Conservation (phyloP, 108 stramenopile genomes). For the Cyclotella sp. region DNA sequence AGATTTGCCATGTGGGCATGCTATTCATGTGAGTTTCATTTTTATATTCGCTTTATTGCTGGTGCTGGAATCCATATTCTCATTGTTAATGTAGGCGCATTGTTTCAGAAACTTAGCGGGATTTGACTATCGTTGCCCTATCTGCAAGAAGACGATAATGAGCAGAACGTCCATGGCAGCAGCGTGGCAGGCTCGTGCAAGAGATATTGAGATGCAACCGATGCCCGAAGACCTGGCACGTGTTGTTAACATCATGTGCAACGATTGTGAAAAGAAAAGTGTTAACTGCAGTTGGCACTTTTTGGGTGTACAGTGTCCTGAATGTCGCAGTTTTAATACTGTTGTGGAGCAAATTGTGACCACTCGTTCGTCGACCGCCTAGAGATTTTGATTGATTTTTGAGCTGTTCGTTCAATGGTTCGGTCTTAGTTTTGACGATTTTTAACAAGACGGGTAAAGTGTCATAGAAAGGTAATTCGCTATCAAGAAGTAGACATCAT, state of each 20-base stretch:
- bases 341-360: slow-evolving; percentile 63
- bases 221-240: slow-evolving; percentile 87
- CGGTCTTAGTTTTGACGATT: no score
- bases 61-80: neutral
- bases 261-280: slow-evolving; percentile 82
- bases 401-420: no score
- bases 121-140: slow-evolving; percentile 89
- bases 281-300: slow-evolving; percentile 80
- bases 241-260: slow-evolving; percentile 85
- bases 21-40: slow-evolving; percentile 63
- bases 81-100: slow-evolving; percentile 41
- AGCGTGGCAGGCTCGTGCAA: slow-evolving; percentile 81
- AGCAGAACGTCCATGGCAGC: slow-evolving; percentile 74
- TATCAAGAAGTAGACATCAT: no score
- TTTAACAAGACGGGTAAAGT: no score
- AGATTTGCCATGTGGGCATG: slow-evolving; percentile 89
- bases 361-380: neutral
- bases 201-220: slow-evolving; percentile 88
- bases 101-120: slow-evolving; percentile 88
- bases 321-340: slow-evolving; percentile 82
- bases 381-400: neutral
- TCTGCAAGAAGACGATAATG: slow-evolving; percentile 90
- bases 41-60: slow-evolving; percentile 1
- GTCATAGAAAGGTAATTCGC: no score
- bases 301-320: slow-evolving; percentile 83